These are phyloP conservation scores for Anastatica hierochuntica DNA, from an alignment of 345 rosid genomes.

Conservation along the genomic window DNA sequence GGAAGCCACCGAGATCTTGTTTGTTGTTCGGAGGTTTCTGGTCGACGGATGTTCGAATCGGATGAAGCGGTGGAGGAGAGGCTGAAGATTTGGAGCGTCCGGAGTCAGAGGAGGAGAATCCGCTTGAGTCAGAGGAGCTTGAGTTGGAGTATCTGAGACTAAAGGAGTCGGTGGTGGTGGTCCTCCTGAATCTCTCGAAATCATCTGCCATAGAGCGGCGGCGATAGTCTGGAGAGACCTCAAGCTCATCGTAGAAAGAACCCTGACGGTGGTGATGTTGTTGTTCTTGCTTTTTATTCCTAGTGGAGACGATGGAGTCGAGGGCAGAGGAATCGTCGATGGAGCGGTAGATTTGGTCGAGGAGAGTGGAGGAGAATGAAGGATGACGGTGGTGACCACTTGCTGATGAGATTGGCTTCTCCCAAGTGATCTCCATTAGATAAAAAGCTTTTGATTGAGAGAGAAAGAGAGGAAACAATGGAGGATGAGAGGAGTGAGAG, in stretches of 20 bases:
- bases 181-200: slow-evolving; percentile 20
- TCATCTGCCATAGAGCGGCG: slow-evolving; percentile 43
- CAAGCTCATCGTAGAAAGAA: slow-evolving; percentile 5
- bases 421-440: slow-evolving; percentile 30
- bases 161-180: slow-evolving; percentile 19
- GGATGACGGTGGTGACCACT: slow-evolving; percentile 33
- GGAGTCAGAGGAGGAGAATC: slow-evolving; percentile 70
- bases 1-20: slow-evolving; percentile 35
- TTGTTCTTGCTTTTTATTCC: not conserved
- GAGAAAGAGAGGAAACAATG: not conserved
- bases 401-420: slow-evolving; percentile 8
- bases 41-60: slow-evolving; percentile 41
- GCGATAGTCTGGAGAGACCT: slow-evolving; percentile 18
- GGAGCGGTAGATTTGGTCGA: slow-evolving; percentile 72
- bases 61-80: slow-evolving; percentile 19
- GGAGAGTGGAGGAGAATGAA: slow-evolving; percentile 80
- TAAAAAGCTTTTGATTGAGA: slow-evolving; percentile 3
- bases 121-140: slow-evolving; percentile 67
- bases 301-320: slow-evolving; percentile 10
- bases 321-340: slow-evolving; percentile 41
- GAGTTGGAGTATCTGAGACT: slow-evolving; percentile 44
- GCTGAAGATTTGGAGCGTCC: slow-evolving; percentile 15
- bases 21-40: slow-evolving; percentile 28
- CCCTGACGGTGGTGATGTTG: not conserved
- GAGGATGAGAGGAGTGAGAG: no score